Conservation (phyloP, 768 basidiomycete species). For the Suillus paluster region DNA sequence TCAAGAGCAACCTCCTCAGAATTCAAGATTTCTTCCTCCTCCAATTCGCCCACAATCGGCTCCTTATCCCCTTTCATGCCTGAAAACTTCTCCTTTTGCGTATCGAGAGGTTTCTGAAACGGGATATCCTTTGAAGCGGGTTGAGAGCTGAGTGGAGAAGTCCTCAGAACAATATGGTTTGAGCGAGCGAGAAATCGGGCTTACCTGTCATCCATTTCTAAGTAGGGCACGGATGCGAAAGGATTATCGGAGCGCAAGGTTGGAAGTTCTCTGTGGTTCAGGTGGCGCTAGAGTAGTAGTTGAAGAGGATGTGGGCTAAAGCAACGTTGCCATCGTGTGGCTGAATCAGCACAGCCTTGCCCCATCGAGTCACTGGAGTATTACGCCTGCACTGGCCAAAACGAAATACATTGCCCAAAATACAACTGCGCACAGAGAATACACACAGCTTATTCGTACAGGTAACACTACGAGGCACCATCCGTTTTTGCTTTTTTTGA, state of each 20-base stretch:
- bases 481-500: constrained; percentile 49
- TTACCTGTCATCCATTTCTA: background rate
- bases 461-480: constrained; percentile 23
- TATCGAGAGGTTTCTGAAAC: background rate
- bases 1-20: background rate
- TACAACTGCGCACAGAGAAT: constrained; percentile 8
- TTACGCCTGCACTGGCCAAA: background rate
- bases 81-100: background rate
- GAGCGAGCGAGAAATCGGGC: background rate
- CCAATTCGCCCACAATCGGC: background rate
- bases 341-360: no score
- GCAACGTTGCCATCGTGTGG: no score
- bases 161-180: background rate
- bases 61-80: background rate
- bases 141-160: background rate
- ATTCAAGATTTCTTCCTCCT: background rate
- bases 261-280: background rate
- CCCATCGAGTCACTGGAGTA: no score
- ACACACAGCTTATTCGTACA: background rate
- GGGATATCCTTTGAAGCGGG: background rate
- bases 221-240: background rate
- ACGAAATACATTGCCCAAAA: constrained; percentile 13
- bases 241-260: background rate
- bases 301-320: no score
- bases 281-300: background rate